Evolutionary conservation across 176 grass and related monocot species (phyloP).

Genomic region (Alloteropsis semialata): DNA sequence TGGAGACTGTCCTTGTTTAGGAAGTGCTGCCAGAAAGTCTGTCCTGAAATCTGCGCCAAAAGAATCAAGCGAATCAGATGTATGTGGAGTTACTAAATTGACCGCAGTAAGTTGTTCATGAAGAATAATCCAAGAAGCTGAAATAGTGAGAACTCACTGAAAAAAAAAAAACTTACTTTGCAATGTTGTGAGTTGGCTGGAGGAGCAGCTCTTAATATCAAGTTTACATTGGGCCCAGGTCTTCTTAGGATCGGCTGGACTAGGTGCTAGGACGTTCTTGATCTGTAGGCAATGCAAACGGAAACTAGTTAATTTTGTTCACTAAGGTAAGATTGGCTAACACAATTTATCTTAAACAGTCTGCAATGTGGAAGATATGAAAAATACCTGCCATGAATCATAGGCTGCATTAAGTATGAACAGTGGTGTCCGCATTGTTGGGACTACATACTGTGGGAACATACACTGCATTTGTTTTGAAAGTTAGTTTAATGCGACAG

Average conservation of each 20-base stretch:
- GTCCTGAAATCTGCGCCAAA: constrained; percentile 59
- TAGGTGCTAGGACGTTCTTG: constrained; percentile 79
- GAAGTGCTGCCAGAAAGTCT: constrained; percentile 63
- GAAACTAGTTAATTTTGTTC: not conserved
- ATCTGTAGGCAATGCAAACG: constrained; percentile 50
- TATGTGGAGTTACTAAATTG: not conserved
- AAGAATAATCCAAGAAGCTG: not conserved
- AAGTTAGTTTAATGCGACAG: constrained; percentile 21
- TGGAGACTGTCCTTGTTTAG: constrained; percentile 31
- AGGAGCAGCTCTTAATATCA: constrained; percentile 62
- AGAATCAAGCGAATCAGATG: not conserved
- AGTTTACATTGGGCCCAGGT: constrained; percentile 73
- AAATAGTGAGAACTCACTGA: not conserved
- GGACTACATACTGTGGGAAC: constrained; percentile 78
- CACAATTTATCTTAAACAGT: not conserved
- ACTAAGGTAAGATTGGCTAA: not conserved
- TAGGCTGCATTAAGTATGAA: constrained; percentile 88
- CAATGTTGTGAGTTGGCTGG: constrained; percentile 57
- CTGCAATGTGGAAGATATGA: not conserved
- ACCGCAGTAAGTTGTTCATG: not conserved
- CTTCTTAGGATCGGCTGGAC: constrained; percentile 53
- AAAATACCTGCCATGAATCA: constrained; percentile 75
- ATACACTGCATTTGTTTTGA: constrained; percentile 60
- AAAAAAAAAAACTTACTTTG: constrained; percentile 51
- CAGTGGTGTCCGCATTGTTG: constrained; percentile 53